Evolutionary conservation across 2,329 filamentous ascomycete species (phyloP).

Genomic region (Alternaria panax): DNA sequence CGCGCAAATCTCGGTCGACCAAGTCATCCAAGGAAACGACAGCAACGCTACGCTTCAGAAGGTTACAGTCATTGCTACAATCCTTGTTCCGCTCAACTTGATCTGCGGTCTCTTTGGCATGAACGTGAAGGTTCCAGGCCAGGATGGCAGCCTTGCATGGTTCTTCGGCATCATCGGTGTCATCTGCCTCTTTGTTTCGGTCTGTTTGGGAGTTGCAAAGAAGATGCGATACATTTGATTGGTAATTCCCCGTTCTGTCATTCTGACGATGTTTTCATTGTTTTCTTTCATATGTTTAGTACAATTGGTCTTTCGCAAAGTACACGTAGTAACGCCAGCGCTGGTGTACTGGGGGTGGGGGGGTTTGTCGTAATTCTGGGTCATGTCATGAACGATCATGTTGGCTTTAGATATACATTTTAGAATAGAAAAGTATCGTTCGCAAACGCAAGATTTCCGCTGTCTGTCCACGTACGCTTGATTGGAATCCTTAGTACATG

Average conservation of each 20-base stretch:
- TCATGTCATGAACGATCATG: slow-evolving; percentile 11
- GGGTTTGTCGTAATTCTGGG: slow-evolving; percentile 3
- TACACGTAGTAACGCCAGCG: slow-evolving; percentile 11
- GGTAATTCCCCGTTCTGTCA: not conserved
- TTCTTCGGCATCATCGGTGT: slow-evolving; percentile 68
- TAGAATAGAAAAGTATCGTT: slow-evolving; percentile 19
- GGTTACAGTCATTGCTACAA: slow-evolving; percentile 91
- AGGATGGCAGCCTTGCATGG: slow-evolving; percentile 57
- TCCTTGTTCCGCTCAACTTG: slow-evolving; percentile 94
- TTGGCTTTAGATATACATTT: slow-evolving; percentile 9
- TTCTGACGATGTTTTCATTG: not conserved
- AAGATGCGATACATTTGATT: slow-evolving; percentile 53
- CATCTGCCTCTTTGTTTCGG: slow-evolving; percentile 57
- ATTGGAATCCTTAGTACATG: not conserved
- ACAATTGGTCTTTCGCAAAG: not conserved
- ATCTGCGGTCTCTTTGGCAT: slow-evolving; percentile 88
- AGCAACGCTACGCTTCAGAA: slow-evolving; percentile 92
- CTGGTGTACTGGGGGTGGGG: slow-evolving; percentile 14
- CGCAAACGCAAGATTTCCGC: not conserved
- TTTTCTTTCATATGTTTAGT: slow-evolving; percentile 3
- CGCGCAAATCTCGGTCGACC: slow-evolving; percentile 91
- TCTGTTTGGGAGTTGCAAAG: slow-evolving; percentile 53
- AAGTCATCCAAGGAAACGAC: slow-evolving; percentile 83
- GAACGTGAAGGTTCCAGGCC: slow-evolving; percentile 80
- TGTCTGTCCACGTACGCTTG: not conserved